Conservation (phyloP, 169 alveolate species). For the Blepharisma undulans region DNA sequence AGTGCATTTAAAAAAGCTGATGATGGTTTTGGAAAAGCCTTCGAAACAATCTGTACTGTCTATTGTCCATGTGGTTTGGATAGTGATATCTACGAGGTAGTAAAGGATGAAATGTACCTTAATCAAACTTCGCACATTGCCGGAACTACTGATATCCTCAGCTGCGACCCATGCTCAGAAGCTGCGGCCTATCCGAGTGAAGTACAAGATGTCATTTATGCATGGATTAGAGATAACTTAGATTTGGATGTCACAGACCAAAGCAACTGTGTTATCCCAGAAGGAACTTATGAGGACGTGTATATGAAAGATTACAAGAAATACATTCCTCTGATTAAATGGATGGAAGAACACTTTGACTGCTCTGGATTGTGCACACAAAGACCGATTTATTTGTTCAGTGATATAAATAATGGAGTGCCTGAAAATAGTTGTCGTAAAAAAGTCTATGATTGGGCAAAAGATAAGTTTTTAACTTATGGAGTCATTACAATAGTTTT, state of each 20-base stretch:
- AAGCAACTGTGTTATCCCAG: not conserved
- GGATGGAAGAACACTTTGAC: slow-evolving; percentile 30
- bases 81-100: not conserved
- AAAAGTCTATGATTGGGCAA: slow-evolving; percentile 19
- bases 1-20: not conserved
- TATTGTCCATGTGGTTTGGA: slow-evolving; percentile 5
- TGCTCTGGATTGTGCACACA: slow-evolving; percentile 33
- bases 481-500: slow-evolving; percentile 5
- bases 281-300: not conserved
- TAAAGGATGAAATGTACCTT: not conserved
- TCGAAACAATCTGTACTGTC: not conserved
- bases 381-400: not conserved
- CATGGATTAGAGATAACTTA: not conserved
- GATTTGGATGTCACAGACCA: not conserved
- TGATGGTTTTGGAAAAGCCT: not conserved
- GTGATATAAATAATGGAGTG: not conserved
- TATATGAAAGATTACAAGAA: not conserved
- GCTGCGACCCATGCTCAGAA: slow-evolving; percentile 33
- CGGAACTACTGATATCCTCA: slow-evolving; percentile 22
- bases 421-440: not conserved
- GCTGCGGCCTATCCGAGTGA: not conserved
- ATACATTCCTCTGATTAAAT: not conserved
- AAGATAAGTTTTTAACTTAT: not conserved
- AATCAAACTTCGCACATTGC: not conserved
- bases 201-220: not conserved